Base-by-base conservation (phyloP, 202 grass and related monocot species). In the Carex sylvatica region DNA sequence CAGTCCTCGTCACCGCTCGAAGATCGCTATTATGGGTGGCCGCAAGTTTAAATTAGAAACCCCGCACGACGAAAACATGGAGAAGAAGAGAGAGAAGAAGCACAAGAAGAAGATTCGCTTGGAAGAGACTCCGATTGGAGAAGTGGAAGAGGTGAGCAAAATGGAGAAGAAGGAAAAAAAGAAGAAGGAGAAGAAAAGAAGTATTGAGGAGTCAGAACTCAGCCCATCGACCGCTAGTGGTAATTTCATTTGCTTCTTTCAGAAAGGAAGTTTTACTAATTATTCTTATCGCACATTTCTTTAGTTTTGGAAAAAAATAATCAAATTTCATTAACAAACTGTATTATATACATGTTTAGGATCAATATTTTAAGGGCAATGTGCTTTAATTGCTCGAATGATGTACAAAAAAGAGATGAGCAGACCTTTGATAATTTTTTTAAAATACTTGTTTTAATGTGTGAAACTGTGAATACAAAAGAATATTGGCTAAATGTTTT, bases 151-250 rank as follows among this genome's bases (percentile, higher is more conserved):
- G 53, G 80, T 61, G 74, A 85, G 18, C 15, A 88, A 89, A 46
- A 86, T 87, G 85, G 82, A 88, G 1, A 93, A 90, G 81, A 95
- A 88, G 65, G 84, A 72, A 47, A 86, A 92, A 88, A 84, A 92
- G 90, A 76, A 91, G 78, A 64, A 87, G 47, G 67, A 74, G 12
- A 74, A 75, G 54, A 89, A 86, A 67, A 77, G 72, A 54, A 31
- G 77, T 28, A 61, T 59, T 22, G 83, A 22, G 74, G 74, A 79
- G 55, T 82, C 61, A 28, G 74, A 58, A 22, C 66, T 65, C 20
- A 23, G 54, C 26, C 28, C 83, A 87, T 82, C 68, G 61, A 56
- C 42, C 28, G 78, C 26, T 78, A 20, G 35, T 78, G 74, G 74
- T 78, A 78, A 20, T 58, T 78, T 78, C 30, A 38, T 36, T 49